Conservation (phyloP, 2,329 filamentous ascomycete genomes). For the Chaetomiaceae sp. region DNA sequence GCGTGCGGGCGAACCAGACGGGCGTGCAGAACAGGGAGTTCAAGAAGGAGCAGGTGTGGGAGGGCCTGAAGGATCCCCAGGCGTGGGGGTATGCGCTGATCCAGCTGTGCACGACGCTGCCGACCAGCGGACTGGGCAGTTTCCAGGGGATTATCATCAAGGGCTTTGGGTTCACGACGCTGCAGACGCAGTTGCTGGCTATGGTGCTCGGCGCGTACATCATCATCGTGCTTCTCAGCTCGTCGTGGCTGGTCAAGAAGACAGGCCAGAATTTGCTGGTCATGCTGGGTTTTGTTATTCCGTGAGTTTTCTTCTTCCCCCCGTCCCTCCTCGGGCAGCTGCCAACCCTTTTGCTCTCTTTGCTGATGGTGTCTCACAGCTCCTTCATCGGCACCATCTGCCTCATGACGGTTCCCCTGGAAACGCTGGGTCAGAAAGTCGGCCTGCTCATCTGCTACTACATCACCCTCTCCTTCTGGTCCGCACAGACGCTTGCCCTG, state of each 20-base stretch:
- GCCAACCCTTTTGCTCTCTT: not conserved
- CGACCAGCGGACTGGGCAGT: constrained; percentile 66
- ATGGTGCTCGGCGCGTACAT: constrained; percentile 75
- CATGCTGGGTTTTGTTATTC: constrained; percentile 63
- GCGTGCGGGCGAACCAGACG: constrained; percentile 57
- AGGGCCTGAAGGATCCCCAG: constrained; percentile 61
- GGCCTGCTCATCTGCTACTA: constrained; percentile 72
- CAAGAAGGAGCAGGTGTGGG: constrained; percentile 43
- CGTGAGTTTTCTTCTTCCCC: constrained; percentile 42
- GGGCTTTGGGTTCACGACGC: constrained; percentile 58
- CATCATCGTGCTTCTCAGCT: constrained; percentile 63
- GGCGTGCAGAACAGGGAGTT: constrained; percentile 54
- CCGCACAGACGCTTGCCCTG: constrained; percentile 62
- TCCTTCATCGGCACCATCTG: constrained; percentile 69
- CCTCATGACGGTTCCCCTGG: constrained; percentile 63
- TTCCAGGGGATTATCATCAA: constrained; percentile 73
- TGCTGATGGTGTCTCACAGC: constrained; percentile 33
- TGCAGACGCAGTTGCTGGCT: constrained; percentile 68
- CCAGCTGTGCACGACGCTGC: constrained; percentile 66
- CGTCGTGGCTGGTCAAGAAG: constrained; percentile 64
- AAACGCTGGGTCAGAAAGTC: constrained; percentile 53
- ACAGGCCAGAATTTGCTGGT: constrained; percentile 63
- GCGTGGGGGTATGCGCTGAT: constrained; percentile 62
- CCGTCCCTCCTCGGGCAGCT: not conserved
- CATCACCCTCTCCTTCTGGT: constrained; percentile 74